Evolutionary conservation across 805 yeast genomes (phyloP).

Genomic region (Metschnikowia similis): DNA sequence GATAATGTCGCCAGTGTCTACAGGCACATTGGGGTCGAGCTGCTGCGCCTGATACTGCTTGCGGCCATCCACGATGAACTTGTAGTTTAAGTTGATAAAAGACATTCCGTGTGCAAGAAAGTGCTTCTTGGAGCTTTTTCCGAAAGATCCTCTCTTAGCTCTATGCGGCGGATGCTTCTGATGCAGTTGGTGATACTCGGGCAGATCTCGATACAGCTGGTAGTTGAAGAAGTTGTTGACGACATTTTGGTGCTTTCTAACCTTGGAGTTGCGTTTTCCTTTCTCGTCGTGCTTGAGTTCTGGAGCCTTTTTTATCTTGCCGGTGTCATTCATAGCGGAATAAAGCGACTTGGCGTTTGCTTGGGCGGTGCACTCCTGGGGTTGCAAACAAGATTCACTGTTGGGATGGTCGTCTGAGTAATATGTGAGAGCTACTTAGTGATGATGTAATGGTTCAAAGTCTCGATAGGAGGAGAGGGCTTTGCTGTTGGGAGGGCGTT

Average conservation of each 20-base stretch:
- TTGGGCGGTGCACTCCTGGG: too few species aligned
- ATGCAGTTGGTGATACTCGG: constrained; percentile 25
- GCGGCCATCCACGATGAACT: constrained; percentile 71
- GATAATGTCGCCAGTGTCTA: constrained; percentile 56
- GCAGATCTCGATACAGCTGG: constrained; percentile 38
- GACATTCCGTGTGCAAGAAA: constrained; percentile 58
- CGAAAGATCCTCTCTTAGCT: not conserved
- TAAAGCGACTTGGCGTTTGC: too few species aligned
- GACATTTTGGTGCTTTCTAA: constrained; percentile 26
- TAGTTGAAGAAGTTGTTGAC: constrained; percentile 67
- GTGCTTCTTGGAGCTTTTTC: constrained; percentile 11
- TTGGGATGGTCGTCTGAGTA: too few species aligned
- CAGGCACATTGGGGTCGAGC: constrained; percentile 70
- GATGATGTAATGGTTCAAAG: too few species aligned
- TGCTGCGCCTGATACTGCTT: constrained; percentile 54
- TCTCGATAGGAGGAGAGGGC: too few species aligned
- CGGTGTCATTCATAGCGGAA: not conserved
- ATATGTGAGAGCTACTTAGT: too few species aligned
- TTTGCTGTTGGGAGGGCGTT: too few species aligned
- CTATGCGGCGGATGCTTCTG: constrained; percentile 11
- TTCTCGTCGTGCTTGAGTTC: not conserved
- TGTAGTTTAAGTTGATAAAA: constrained; percentile 78
- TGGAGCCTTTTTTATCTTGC: not conserved
- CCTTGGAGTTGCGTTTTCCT: not conserved
- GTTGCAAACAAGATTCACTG: too few species aligned